phyloP scores from a whole-genome alignment of 306 rosid species.

The Malus orientalis region DNA sequence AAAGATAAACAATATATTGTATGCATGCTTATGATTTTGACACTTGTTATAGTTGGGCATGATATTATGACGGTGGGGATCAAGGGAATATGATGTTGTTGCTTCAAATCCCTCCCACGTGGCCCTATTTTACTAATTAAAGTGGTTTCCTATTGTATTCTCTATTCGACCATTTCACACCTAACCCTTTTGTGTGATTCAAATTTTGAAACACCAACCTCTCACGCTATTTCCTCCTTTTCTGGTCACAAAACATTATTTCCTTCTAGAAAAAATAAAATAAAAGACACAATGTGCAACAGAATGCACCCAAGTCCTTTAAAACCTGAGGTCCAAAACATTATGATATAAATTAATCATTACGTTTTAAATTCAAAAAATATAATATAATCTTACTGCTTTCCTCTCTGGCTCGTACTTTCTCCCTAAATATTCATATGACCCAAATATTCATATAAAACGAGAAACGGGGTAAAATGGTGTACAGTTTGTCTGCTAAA shows the following conservation, averaged over 20 bases:
- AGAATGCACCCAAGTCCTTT: neutral
- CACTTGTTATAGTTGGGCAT: neutral
- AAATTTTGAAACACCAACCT: constrained; percentile 65
- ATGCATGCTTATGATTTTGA: neutral
- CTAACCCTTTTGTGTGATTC: constrained; percentile 31
- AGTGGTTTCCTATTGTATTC: constrained; percentile 28
- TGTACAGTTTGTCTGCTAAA: neutral
- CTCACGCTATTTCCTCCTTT: neutral
- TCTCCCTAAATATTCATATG: neutral
- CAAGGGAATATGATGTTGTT: constrained; percentile 12
- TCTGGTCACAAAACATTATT: neutral
- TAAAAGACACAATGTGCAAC: neutral
- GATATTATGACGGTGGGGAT: constrained; percentile 1
- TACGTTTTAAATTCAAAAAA: constrained; percentile 51
- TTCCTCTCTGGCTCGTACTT: constrained; percentile 24
- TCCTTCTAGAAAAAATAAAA: neutral
- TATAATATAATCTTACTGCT: constrained; percentile 10
- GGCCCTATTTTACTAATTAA: constrained; percentile 41
- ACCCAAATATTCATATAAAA: neutral
- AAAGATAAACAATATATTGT: neutral
- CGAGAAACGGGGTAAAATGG: neutral
- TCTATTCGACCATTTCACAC: constrained; percentile 27
- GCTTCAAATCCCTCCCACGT: constrained; percentile 42
- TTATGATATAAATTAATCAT: constrained; percentile 54
- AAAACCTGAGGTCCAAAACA: constrained; percentile 5